These are phyloP conservation scores for Pseudocercospora cruenta DNA, from an alignment of 2,329 filamentous ascomycete species.

Conservation along the genomic window DNA sequence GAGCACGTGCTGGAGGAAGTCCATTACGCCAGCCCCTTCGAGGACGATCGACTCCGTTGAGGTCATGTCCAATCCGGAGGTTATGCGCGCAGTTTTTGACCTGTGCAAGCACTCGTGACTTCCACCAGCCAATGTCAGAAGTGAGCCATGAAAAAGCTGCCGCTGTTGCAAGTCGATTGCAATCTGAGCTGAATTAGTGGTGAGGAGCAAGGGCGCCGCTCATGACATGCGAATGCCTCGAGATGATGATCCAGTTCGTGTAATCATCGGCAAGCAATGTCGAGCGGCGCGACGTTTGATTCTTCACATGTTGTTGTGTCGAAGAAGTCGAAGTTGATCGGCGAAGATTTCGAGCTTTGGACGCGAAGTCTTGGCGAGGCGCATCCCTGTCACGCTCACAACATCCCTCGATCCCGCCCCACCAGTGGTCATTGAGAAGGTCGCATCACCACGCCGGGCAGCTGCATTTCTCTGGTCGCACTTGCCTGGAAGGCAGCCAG, in stretches of 20 bases:
- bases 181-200: neutral
- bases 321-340: neutral
- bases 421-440: neutral
- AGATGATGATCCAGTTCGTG: neutral
- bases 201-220: neutral
- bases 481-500: conserved; percentile 12
- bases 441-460: neutral
- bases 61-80: conserved; percentile 10
- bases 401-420: neutral
- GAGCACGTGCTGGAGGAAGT: conserved; percentile 67
- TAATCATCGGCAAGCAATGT: neutral
- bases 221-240: neutral
- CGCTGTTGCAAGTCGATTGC: neutral
- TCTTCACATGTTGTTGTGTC: neutral
- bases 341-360: neutral
- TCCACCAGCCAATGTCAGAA: neutral
- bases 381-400: neutral
- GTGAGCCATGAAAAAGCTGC: neutral
- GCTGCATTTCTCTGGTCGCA: conserved; percentile 13
- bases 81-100: neutral
- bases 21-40: conserved; percentile 44
- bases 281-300: neutral
- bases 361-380: conserved; percentile 2
- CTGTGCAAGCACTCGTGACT: neutral
- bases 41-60: conserved; percentile 42